Evolutionary conservation across 441 rosid species (phyloP), one percentile per base, ranked within the genome.

Genomic region (Mallotus repandus): DNA sequence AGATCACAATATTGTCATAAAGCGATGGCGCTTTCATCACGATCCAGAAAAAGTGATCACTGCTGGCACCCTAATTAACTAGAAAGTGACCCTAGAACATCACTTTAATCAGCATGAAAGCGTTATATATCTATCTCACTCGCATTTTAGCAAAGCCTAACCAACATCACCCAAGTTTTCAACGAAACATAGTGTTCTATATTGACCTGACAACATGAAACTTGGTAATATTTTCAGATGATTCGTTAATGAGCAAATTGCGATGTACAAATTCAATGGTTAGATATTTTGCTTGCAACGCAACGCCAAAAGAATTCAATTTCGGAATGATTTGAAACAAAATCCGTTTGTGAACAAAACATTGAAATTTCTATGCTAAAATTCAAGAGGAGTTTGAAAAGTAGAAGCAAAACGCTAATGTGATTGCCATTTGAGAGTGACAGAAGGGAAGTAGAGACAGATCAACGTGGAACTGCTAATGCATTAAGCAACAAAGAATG

Each of bases 281-380:
- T 43, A 43, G 10, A 13, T 14, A 52, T 52, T 52, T 52, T 52
- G 55, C 4, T 16, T 4, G n/a, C 32, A 16, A 1, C 18, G 15
- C 18, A 16, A 1, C 18, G 15, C 18, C 55, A 52, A 52, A 16
- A 4, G 18, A 52, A 52, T 25, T 25, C 29, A 3, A 14, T 2
- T 14, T 53, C 0, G 10, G 10, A 38, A 18, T 69, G 52, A 69
- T 29, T 46, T 43, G 62, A 55, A 45, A 16, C 5, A 6, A 45
- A 14, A 41, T 52, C 35, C 0, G 25, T 32, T 65, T 65, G 22
- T 49, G 35, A 55, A 21, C 22, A 43, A 12, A 56, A 65, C 25
- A 11, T 80, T 72, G 78, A 73, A 71, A 73, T 58, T 14, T 11
- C 14, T 15, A 18, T 49, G 57, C 76, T 63, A 64, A 38, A 65